Evolutionary conservation across 306 rosid species (phyloP).

Genomic region (Clitoria ternatea): DNA sequence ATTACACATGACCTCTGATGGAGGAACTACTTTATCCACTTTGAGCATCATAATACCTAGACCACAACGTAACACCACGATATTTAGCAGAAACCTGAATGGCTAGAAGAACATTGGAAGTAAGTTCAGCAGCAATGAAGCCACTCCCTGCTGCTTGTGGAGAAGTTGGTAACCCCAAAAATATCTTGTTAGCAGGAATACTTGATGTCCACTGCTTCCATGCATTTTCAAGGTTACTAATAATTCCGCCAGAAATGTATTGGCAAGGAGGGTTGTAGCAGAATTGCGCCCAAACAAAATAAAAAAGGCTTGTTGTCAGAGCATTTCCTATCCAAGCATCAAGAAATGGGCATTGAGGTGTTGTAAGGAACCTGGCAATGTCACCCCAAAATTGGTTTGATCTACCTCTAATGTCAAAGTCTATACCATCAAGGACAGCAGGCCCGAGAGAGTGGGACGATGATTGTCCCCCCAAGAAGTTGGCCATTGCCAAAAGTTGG

Average conservation of each 20-base stretch:
- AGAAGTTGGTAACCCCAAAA: conserved; percentile 41
- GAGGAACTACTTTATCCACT: conserved; percentile 33
- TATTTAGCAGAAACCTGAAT: conserved; percentile 33
- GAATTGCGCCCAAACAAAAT: conserved; percentile 37
- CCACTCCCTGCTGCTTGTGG: conserved; percentile 36
- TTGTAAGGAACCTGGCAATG: conserved; percentile 28
- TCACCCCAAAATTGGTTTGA: conserved; percentile 24
- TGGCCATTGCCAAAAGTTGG: conserved; percentile 41
- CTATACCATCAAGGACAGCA: conserved; percentile 35
- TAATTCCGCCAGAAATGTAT: conserved; percentile 20
- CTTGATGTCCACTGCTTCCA: conserved; percentile 20
- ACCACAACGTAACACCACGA: conserved; percentile 44
- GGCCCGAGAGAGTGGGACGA: conserved; percentile 40
- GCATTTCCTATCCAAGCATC: conserved; percentile 38
- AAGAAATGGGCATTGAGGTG: conserved; percentile 46
- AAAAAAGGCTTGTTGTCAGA: conserved; percentile 22
- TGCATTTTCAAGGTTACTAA: conserved; percentile 25
- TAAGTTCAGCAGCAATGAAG: conserved; percentile 26
- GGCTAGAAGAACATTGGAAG: conserved; percentile 37
- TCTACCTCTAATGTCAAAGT: conserved; percentile 31
- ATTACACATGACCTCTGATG: conserved; percentile 21
- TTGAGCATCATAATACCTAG: conserved; percentile 42
- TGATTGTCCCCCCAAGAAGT: conserved; percentile 43
- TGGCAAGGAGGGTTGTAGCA: conserved; percentile 31
- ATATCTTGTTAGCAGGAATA: conserved; percentile 33